Evolutionary conservation across 495 filamentous ascomycete genomes (phyloP), one percentile per base, ranked within the genome.

Genomic region (Neurospora sp.): DNA sequence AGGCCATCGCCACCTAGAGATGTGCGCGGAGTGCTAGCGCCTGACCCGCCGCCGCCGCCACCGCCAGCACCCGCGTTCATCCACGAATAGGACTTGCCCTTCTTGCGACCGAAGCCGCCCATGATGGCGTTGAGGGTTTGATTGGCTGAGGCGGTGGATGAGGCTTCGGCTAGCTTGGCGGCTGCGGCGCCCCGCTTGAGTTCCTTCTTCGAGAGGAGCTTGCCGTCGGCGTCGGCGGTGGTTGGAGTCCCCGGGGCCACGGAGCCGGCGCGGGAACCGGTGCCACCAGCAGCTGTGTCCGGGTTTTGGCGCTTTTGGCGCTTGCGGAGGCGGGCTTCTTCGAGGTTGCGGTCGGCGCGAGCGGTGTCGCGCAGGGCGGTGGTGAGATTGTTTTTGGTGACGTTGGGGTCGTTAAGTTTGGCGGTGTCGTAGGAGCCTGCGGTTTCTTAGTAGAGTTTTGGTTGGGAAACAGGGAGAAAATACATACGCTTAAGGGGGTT

Each of bases 401-500:
- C 74, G 74, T 73, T 81, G 69, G 72, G 78, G 73, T 53, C 76
- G 59, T 72, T 74, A 70, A 70, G 69, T 20, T 72, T 74, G 70
- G 76, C 75, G 14, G 44, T 72, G 72, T 74, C 74, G 42, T 77
- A 75, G 9, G 79, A 71, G 75, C 75, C 71, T 79, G 74, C 39
- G 74, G 74, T 20, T 40, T 6, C 27, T 72, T 42, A 72, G 40
- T n/a, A 70, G 10, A 8, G 31, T 9, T 20, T 12, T 69, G 10
- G 3, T n/a, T 20, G 14, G 17, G 16, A 9, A 70, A 69, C 35
- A 37, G 72, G 78, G 70, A 44, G 44, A 12, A 3, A 48, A 31
- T 53, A 48, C 80, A 71, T 90, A 92, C 90, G 87, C 81, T 93
- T 92, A 41, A 86, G 79, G 22, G 88, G 83, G 72, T 87, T 88